Base-by-base conservation (phyloP, 2,329 filamentous ascomycete species). In the Diaporthe sp. region DNA sequence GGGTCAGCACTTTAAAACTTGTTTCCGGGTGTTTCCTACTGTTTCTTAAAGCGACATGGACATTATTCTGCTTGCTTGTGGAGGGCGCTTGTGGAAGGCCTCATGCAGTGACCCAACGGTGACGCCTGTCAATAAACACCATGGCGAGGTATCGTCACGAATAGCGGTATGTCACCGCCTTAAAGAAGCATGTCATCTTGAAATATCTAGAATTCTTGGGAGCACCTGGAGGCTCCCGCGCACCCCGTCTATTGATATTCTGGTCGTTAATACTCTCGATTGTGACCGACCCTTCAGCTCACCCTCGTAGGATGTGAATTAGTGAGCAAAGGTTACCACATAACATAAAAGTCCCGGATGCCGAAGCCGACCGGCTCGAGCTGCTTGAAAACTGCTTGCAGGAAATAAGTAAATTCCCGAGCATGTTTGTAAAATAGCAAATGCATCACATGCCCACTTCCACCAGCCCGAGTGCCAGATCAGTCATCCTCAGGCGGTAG, bases 401-500 rank as follows among this genome's bases (percentile, higher is more conserved):
- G 31, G n/a, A 28, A 7, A 10, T 20, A 8, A 37, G n/a, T 22
- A 39, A 31, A 6, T 55, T 8, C 15, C 12, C n/a, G 8, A 34
- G 53, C 25, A 34, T 2, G 20, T 9, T 25, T 42, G 6, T 17
- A 39, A 51, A 58, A 58, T 42, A 44, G 51, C 9, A 47, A 22
- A 25, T n/a, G 28, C 47, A 10, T 31, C 15, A 12, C 28, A n/a
- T 39, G 22, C 47, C 12, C 34, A n/a, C 12, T 13, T 17, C 25
- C 8, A 47, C 37, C 37, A 31, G 22, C 25, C 31, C 9, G 4
- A 47, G n/a, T 34, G 61, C 81, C 75, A 87, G 82, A 61, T 90
- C 88, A 98, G 82, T 99, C 97, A 82, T 99, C 97, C 83, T 98
- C 97, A 12, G 95, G 95, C 31, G 97, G 97, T 87, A 99, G 92